Evolutionary conservation across 2,329 filamentous ascomycete species (phyloP).

Genomic region (Acrocalymma vagum): DNA sequence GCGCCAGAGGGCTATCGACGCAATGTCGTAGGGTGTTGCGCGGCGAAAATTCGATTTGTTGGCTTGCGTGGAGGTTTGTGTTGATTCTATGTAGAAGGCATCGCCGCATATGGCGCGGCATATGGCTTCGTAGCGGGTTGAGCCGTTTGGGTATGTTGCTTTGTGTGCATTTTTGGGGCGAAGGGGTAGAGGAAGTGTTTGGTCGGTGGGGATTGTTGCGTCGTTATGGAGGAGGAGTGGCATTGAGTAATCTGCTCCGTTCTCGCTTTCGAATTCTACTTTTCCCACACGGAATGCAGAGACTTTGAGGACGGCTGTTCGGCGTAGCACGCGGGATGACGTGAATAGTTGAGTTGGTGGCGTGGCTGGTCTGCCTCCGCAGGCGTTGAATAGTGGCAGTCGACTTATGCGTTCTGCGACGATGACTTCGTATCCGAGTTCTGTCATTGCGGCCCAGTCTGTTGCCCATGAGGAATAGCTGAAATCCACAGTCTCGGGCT

Average conservation of each 20-base stretch:
- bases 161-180: not conserved
- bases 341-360: conserved; percentile 1
- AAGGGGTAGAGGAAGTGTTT: too few species aligned
- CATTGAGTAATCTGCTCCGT: too few species aligned
- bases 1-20: conserved; percentile 10
- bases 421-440: not conserved
- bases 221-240: too few species aligned
- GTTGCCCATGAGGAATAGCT: conserved; percentile 5
- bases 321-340: not conserved
- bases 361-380: conserved; percentile 1
- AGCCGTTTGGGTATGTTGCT: conserved; percentile 2
- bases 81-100: conserved; percentile 1
- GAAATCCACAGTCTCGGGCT: conserved; percentile 5
- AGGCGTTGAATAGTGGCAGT: conserved; percentile 7
- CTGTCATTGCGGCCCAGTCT: conserved; percentile 9
- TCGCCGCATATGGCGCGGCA: conserved; percentile 12
- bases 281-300: too few species aligned
- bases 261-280: too few species aligned
- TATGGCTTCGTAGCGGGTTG: conserved; percentile 6
- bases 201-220: too few species aligned
- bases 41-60: conserved; percentile 8
- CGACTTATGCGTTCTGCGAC: conserved; percentile 9
- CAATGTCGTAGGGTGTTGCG: conserved; percentile 2
- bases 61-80: not conserved
- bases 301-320: conserved; percentile 5